Evolutionary conservation across 2,329 filamentous ascomycete species (phyloP).

Genomic region (Aspergillus tamarii): DNA sequence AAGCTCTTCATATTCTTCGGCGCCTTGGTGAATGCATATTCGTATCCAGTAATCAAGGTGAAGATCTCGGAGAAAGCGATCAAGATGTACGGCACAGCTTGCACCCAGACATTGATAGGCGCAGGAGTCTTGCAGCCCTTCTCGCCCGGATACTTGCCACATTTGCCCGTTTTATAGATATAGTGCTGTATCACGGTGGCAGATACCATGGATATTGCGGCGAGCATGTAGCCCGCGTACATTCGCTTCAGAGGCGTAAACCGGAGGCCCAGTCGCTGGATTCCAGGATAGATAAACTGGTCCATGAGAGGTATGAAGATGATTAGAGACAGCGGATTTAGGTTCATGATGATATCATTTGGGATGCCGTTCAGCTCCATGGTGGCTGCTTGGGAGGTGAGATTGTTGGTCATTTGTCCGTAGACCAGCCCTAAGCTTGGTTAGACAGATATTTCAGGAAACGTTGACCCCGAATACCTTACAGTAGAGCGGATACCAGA

Average conservation of each 20-base stretch:
- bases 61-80: conserved; percentile 62
- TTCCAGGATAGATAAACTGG: conserved; percentile 53
- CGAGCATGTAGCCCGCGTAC: conserved; percentile 53
- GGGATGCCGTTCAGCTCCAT: conserved; percentile 56
- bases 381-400: conserved; percentile 58
- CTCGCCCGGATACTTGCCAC: conserved; percentile 56
- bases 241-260: conserved; percentile 61
- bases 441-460: background rate
- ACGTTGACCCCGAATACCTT: background rate
- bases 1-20: conserved; percentile 78
- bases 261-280: conserved; percentile 49
- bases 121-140: conserved; percentile 51
- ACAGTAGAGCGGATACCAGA: conserved; percentile 56
- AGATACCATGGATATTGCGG: conserved; percentile 53
- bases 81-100: conserved; percentile 54
- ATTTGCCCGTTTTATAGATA: conserved; percentile 64
- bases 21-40: conserved; percentile 76
- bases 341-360: conserved; percentile 58
- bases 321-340: conserved; percentile 57
- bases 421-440: conserved; percentile 46
- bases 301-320: conserved; percentile 59
- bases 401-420: conserved; percentile 58
- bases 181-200: conserved; percentile 53
- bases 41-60: conserved; percentile 63
- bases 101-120: conserved; percentile 65